Evolutionary conservation across 176 grass and related monocot species (phyloP), one percentile per base, ranked within the genome.

Genomic region (Lolium multiflorum): DNA sequence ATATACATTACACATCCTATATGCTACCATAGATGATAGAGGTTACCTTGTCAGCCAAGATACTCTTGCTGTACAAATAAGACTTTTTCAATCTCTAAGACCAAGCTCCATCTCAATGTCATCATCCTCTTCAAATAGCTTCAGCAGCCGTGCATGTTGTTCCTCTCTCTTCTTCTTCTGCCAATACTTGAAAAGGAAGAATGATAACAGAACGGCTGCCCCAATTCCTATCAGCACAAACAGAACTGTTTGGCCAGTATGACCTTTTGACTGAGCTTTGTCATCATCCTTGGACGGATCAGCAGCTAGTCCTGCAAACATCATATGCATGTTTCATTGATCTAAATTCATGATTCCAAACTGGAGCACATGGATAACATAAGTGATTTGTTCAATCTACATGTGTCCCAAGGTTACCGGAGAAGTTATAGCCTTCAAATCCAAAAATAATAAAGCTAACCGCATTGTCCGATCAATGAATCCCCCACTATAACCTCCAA

Each of bases 91-190:
- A 83, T 97, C 92, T 81, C 89, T 88, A 80, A 97, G 88, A 51
- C 94, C 92, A 85, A 97, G 89, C 81, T 94, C 92, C 71, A 92
- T 80, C 76, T 97, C 94, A 69, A 97, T 89, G 52, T 97, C 94
- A 37, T 97, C 94, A 76, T 94, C 94, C 82, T 97, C 94, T 83
- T 97, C 92, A 56, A 97, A 97, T 28, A 97, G 90, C 85, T 97
- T 97, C 83, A 97, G 71, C 78, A 97, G 88, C 25, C 94, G 85
- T 74, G 94, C 92, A 59, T 97, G 94, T 59, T 97, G 94, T 56
- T 97, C 92, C 87, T 94, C 92, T 81, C 94, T 97, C 81, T 97
- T 97, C 94, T 94, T 97, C 85, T 94, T 97, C 62, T 97, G 94
- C 94, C 94, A 97, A 63, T 94, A 94, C 89, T 97, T 97, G 89